Conservation (phyloP, 2,329 filamentous ascomycete species). For the Fusarium sp. region DNA sequence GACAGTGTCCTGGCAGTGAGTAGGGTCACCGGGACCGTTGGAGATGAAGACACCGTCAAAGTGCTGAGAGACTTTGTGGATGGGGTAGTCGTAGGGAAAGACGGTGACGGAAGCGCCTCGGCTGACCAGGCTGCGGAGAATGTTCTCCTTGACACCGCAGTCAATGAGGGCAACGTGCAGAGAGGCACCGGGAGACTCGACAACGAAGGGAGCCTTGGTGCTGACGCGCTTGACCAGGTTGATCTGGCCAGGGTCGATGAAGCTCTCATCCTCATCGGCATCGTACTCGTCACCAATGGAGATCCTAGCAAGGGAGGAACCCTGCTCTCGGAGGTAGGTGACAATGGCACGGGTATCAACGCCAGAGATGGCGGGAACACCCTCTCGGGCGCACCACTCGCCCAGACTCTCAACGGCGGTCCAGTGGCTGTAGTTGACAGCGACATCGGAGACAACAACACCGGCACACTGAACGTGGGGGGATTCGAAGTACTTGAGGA, state of each 20-base stretch:
- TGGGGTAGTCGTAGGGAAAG: conserved; percentile 96
- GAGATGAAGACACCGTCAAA: conserved; percentile 99
- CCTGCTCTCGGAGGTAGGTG: conserved; percentile 94
- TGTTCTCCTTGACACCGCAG: conserved; percentile 99
- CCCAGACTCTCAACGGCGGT: conserved; percentile 94
- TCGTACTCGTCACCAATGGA: conserved; percentile 98
- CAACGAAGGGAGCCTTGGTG: conserved; percentile 98
- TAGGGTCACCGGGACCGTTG: conserved; percentile 98
- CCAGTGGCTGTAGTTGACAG: conserved; percentile 97
- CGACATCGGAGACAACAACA: conserved; percentile 95
- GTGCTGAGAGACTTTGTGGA: conserved; percentile 97
- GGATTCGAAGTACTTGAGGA: conserved; percentile 98
- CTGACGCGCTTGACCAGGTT: conserved; percentile 96
- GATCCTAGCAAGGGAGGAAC: conserved; percentile 94
- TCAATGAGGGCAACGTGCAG: conserved; percentile 95
- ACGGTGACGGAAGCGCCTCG: conserved; percentile 93
- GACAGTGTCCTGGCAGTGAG: conserved; percentile 93
- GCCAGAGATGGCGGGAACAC: conserved; percentile 94
- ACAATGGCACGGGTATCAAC: conserved; percentile 98
- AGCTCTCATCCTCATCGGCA: conserved; percentile 96
- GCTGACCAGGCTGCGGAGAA: conserved; percentile 91
- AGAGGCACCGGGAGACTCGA: conserved; percentile 84
- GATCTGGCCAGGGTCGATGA: conserved; percentile 94
- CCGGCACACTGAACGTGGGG: conserved; percentile 97
- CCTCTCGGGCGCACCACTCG: conserved; percentile 96